Evolutionary conservation across 2,329 filamentous ascomycete species (phyloP).

Genomic region (Ilyonectria mors-panacis): DNA sequence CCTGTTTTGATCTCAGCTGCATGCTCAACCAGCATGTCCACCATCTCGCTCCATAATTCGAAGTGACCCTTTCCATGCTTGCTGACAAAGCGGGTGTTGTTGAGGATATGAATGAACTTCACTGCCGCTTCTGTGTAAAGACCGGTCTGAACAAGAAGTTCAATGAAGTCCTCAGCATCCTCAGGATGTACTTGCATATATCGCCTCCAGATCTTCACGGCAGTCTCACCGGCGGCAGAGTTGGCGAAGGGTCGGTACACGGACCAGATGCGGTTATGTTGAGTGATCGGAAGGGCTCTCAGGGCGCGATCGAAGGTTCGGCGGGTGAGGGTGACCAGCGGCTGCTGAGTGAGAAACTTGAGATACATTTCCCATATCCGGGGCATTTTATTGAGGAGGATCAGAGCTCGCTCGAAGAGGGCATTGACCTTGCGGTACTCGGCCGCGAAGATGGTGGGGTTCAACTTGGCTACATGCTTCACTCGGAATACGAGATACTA

Average conservation of each 20-base stretch:
- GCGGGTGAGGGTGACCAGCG: slow-evolving; percentile 88
- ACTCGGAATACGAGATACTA: slow-evolving; percentile 89
- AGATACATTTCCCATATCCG: slow-evolving; percentile 99
- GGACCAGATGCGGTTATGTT: slow-evolving; percentile 96
- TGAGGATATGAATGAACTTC: slow-evolving; percentile 91
- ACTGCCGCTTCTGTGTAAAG: slow-evolving; percentile 93
- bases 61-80: slow-evolving; percentile 96
- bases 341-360: slow-evolving; percentile 89
- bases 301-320: slow-evolving; percentile 93
- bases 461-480: slow-evolving; percentile 85
- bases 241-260: slow-evolving; percentile 93
- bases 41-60: slow-evolving; percentile 98
- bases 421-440: slow-evolving; percentile 96
- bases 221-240: slow-evolving; percentile 90
- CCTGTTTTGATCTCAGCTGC: slow-evolving; percentile 88
- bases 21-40: slow-evolving; percentile 92
- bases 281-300: slow-evolving; percentile 90
- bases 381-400: slow-evolving; percentile 98
- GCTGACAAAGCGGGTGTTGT: slow-evolving; percentile 91
- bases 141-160: slow-evolving; percentile 84
- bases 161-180: slow-evolving; percentile 94
- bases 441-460: slow-evolving; percentile 81
- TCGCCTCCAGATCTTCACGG: slow-evolving; percentile 92
- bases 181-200: slow-evolving; percentile 99
- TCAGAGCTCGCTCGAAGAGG: slow-evolving; percentile 91